A percentile compares a stretch with the other conserved stretches of the same genome.
These are phyloP conservation scores for Phaffia tasmanica DNA, from an alignment of 768 basidiomycete genomes.

Conservation along the genomic window DNA sequence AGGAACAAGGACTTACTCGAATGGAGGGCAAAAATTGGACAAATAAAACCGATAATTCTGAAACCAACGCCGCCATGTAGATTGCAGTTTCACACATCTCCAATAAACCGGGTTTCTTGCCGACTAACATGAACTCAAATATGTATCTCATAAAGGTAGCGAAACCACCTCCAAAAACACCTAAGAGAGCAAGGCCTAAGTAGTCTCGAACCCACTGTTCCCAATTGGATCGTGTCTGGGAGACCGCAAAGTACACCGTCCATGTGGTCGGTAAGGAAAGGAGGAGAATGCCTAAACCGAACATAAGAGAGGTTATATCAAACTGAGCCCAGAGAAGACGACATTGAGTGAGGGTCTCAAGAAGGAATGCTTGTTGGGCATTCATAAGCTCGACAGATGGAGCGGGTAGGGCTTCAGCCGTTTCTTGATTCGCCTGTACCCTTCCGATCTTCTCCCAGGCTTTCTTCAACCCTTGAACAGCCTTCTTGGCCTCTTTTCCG, in stretches of 20 bases:
- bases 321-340: conserved; percentile 92
- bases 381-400: conserved; percentile 27
- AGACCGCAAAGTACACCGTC: conserved; percentile 48
- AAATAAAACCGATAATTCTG: conserved; percentile 5
- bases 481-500: conserved; percentile 60
- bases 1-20: conserved; percentile 33
- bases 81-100: conserved; percentile 38
- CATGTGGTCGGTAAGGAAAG: conserved; percentile 49
- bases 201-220: conserved; percentile 31
- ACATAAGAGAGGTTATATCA: conserved; percentile 60
- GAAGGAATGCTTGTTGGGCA: conserved; percentile 45
- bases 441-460: conserved; percentile 41
- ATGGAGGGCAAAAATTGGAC: not conserved
- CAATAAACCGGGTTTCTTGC: conserved; percentile 34
- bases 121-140: not conserved
- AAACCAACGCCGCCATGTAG: not conserved
- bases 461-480: conserved; percentile 48
- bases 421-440: conserved; percentile 15
- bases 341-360: conserved; percentile 56
- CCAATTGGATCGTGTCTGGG: conserved; percentile 37
- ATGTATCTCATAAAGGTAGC: not conserved
- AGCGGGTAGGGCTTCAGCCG: conserved; percentile 13
- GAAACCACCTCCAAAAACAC: conserved; percentile 25
- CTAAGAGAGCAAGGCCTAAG: conserved; percentile 19
- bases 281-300: conserved; percentile 56